phyloP scores from a whole-genome alignment of 768 basidiomycete species.

The Leucogyrophana mollusca region DNA sequence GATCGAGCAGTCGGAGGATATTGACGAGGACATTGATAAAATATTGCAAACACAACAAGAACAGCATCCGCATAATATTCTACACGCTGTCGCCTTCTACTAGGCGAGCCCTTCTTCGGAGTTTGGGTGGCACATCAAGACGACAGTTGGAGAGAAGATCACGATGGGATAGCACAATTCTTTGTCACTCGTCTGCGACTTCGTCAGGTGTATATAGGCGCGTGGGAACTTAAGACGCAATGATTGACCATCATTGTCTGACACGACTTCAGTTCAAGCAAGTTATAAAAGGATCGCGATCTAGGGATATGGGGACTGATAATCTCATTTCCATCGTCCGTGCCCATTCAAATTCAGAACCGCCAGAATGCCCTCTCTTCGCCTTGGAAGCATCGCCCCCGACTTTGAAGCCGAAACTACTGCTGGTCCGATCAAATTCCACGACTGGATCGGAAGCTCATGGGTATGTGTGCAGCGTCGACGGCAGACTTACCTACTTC shows the following conservation, averaged over 20 bases:
- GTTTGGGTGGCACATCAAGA: constrained; percentile 4
- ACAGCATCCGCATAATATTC: constrained; percentile 85
- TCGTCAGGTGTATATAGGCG: constrained; percentile 30
- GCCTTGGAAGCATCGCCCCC: constrained; percentile 86
- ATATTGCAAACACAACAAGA: constrained; percentile 86
- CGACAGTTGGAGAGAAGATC: constrained; percentile 2
- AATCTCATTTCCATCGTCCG: constrained; percentile 6
- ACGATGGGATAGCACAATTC: constrained; percentile 2
- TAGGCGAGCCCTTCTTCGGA: constrained; percentile 37
- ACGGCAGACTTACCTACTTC: not conserved
- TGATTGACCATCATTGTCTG: constrained; percentile 30
- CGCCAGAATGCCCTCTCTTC: constrained; percentile 48
- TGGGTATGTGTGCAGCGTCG: constrained; percentile 58
- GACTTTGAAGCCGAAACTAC: constrained; percentile 93
- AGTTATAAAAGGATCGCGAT: constrained; percentile 12
- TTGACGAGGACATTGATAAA: constrained; percentile 88
- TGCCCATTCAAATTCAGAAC: constrained; percentile 6
- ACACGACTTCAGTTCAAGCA: constrained; percentile 1
- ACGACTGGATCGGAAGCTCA: constrained; percentile 85
- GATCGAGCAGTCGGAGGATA: constrained; percentile 84
- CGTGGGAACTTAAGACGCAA: constrained; percentile 71
- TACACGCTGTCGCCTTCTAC: constrained; percentile 92
- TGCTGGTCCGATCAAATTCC: constrained; percentile 83
- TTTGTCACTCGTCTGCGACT: too few species aligned
- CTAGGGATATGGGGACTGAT: not conserved